Evolutionary conservation across 352 stramenopile species (phyloP).

Genomic region (Phytophthora megakarya): DNA sequence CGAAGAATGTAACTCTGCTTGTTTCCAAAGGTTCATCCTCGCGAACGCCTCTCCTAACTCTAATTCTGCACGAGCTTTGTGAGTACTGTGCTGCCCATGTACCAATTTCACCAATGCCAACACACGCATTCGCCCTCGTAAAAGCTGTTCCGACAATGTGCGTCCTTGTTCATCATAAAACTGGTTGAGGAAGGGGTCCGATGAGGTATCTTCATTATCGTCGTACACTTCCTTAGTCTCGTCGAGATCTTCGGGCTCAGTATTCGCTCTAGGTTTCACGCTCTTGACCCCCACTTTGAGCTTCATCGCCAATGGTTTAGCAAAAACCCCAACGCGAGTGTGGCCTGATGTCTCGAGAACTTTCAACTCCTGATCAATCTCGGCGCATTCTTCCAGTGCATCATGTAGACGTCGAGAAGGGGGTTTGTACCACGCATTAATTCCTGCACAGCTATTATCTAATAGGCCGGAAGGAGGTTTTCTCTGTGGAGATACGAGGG

Average conservation of each 20-base stretch:
- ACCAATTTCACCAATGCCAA: constrained; percentile 61
- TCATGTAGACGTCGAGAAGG: constrained; percentile 30
- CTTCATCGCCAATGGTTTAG: constrained; percentile 49
- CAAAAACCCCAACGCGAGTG: constrained; percentile 59
- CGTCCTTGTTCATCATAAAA: constrained; percentile 64
- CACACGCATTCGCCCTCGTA: constrained; percentile 58
- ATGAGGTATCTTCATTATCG: constrained; percentile 43
- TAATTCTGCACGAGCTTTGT: constrained; percentile 50
- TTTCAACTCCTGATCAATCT: constrained; percentile 54
- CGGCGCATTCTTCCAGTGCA: constrained; percentile 27
- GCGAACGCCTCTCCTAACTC: constrained; percentile 63
- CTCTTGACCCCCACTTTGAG: constrained; percentile 7
- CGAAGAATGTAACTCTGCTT: constrained; percentile 53
- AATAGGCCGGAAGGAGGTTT: constrained; percentile 4
- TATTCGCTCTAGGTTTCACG: neutral
- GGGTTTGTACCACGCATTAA: constrained; percentile 23
- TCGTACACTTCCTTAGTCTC: constrained; percentile 1
- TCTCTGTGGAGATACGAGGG: constrained; percentile 25
- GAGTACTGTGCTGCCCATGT: constrained; percentile 41
- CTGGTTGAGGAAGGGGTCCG: constrained; percentile 61
- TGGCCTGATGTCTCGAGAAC: constrained; percentile 71
- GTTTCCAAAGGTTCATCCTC: constrained; percentile 71
- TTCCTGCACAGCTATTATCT: neutral
- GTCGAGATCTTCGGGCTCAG: neutral
- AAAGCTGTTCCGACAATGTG: constrained; percentile 64